Percentiles rank a stretch among this genome's conserved stretches.
These are phyloP conservation scores for Tetrapisispora arboricola DNA, from an alignment of 805 yeast genomes.

Conservation along the genomic window DNA sequence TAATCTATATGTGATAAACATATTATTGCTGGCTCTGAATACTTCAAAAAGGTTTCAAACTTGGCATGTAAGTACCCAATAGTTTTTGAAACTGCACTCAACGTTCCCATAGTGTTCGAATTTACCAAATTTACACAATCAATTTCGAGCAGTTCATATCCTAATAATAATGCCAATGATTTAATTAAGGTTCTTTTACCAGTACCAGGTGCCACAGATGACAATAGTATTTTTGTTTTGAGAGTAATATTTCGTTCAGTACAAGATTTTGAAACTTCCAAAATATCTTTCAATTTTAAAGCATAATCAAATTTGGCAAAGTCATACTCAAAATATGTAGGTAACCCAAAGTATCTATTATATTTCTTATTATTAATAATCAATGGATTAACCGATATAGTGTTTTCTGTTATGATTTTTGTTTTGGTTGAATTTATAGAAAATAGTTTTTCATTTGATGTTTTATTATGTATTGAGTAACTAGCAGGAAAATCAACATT, in stretches of 20 bases:
- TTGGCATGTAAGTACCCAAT: slow-evolving; percentile 70
- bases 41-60: slow-evolving; percentile 49
- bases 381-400: slow-evolving; percentile 33
- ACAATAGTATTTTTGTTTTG: slow-evolving; percentile 53
- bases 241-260: slow-evolving; percentile 16
- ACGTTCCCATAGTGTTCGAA: slow-evolving; percentile 37
- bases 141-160: slow-evolving; percentile 54
- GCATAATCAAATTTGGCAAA: slow-evolving; percentile 36
- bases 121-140: slow-evolving; percentile 45
- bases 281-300: slow-evolving; percentile 40
- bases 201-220: slow-evolving; percentile 60
- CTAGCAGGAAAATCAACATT: slow-evolving; percentile 28
- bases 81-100: slow-evolving; percentile 58
- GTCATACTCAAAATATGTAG: slow-evolving; percentile 32
- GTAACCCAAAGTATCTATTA: slow-evolving; percentile 38
- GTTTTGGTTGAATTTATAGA: slow-evolving; percentile 57
- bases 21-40: slow-evolving; percentile 39
- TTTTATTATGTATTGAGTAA: slow-evolving; percentile 4
- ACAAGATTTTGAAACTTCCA: slow-evolving; percentile 39
- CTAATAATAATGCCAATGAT: slow-evolving; percentile 45
- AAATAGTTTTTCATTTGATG: neutral
- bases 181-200: slow-evolving; percentile 66
- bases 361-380: slow-evolving; percentile 29
- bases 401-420: slow-evolving; percentile 58
- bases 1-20: slow-evolving; percentile 67